Percentiles rank a stretch among this genome's conserved stretches.
phyloP scores from a whole-genome alignment of 192 early-diverging fungal species.

The Coemansia sp. region DNA sequence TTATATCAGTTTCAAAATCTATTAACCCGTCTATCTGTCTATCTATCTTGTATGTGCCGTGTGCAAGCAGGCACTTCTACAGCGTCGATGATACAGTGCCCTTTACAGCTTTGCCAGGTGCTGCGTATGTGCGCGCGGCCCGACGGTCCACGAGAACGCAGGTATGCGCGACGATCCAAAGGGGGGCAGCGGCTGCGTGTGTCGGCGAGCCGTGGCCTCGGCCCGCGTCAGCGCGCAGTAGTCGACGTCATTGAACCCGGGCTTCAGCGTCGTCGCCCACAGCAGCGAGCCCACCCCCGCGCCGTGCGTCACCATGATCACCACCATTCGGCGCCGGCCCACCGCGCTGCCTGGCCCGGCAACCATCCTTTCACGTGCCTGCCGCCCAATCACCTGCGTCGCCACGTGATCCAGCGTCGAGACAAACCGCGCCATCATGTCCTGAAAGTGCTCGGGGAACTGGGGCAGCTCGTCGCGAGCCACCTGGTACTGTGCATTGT shows the following conservation, averaged over 20 bases:
- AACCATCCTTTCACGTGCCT: neutral
- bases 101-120: conserved; percentile 22
- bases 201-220: conserved; percentile 3
- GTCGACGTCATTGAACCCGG: conserved; percentile 18
- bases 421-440: conserved; percentile 43
- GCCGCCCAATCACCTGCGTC: conserved; percentile 3
- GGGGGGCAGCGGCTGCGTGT: conserved; percentile 7
- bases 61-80: too few species aligned
- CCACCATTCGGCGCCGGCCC: conserved; percentile 7
- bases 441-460: conserved; percentile 43
- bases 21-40: too few species aligned
- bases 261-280: conserved; percentile 37
- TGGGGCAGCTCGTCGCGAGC: conserved; percentile 10
- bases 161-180: conserved; percentile 32
- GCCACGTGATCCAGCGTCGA: conserved; percentile 22
- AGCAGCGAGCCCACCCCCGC: conserved; percentile 34
- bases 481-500: conserved; percentile 6
- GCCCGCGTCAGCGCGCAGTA: conserved; percentile 41
- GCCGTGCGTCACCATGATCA: conserved; percentile 46
- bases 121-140: conserved; percentile 12
- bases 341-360: too few species aligned
- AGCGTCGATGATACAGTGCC: too few species aligned
- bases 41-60: too few species aligned
- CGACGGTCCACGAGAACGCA: conserved; percentile 19
- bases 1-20: too few species aligned